These are phyloP conservation scores for Fusarium haematococcum DNA, from an alignment of 2,329 filamentous ascomycete species.

Conservation along the genomic window DNA sequence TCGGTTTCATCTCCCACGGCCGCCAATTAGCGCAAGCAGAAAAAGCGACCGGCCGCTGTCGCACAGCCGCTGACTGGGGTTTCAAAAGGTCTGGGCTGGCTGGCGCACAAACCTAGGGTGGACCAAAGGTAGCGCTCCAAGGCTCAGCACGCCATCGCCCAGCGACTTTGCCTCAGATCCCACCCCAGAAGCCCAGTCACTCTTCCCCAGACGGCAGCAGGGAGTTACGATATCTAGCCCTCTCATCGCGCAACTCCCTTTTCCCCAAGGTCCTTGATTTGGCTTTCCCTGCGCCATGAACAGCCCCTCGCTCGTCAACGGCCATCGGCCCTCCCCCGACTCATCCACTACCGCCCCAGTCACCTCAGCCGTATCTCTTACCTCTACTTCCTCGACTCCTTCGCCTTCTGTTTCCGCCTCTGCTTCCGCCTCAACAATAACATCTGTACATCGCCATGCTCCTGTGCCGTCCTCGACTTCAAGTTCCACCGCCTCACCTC, in stretches of 20 bases:
- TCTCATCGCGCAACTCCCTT: slow-evolving; percentile 45
- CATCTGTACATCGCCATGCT: slow-evolving; percentile 39
- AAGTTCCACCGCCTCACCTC: slow-evolving; percentile 23
- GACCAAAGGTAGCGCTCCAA: slow-evolving; percentile 31
- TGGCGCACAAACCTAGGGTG: slow-evolving; percentile 36
- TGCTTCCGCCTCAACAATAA: slow-evolving; percentile 11
- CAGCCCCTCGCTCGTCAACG: slow-evolving; percentile 42
- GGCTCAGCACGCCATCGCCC: slow-evolving; percentile 45
- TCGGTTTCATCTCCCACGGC: slow-evolving; percentile 18
- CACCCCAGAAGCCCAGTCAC: slow-evolving; percentile 27
- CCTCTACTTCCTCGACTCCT: slow-evolving; percentile 24
- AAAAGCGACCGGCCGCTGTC: slow-evolving; percentile 24
- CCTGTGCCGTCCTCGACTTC: slow-evolving; percentile 15
- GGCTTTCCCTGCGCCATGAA: slow-evolving; percentile 41
- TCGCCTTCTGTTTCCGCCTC: slow-evolving; percentile 24
- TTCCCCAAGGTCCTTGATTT: slow-evolving; percentile 31
- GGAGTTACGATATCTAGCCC: slow-evolving; percentile 46
- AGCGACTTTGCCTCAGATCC: slow-evolving; percentile 45
- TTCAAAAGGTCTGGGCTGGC: slow-evolving; percentile 3
- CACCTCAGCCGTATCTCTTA: slow-evolving; percentile 18
- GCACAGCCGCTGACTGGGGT: slow-evolving; percentile 35
- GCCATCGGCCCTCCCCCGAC: slow-evolving; percentile 38
- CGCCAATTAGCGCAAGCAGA: slow-evolving; percentile 28
- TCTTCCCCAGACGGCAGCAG: slow-evolving; percentile 38
- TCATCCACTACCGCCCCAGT: slow-evolving; percentile 19